These are phyloP conservation scores for Malassezia dermatis DNA, from an alignment of 1,284 basidiomycete genomes.

Conservation along the genomic window DNA sequence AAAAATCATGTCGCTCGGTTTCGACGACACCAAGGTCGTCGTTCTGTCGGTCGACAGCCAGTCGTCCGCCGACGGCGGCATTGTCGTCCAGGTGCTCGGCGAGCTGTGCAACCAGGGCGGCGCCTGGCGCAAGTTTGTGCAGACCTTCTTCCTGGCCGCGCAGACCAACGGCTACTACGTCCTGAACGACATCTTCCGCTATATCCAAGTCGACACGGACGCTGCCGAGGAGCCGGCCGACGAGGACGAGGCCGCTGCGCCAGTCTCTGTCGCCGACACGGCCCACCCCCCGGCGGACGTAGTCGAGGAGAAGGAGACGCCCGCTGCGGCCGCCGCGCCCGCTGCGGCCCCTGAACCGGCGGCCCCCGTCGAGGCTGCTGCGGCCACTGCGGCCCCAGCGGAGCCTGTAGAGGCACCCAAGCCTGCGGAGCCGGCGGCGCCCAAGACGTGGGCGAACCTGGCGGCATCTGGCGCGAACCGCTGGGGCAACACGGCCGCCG, in stretches of 20 bases:
- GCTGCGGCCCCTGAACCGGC: conserved; percentile 16
- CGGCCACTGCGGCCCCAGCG: conserved; percentile 10
- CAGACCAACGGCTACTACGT: conserved; percentile 99
- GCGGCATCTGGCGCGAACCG: conserved; percentile 37
- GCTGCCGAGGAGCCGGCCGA: conserved; percentile 13
- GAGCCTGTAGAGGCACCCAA: background rate
- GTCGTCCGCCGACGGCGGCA: conserved; percentile 83
- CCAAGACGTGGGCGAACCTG: conserved; percentile 47
- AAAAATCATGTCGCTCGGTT: conserved; percentile 83
- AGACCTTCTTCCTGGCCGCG: conserved; percentile 98
- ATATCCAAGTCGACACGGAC: conserved; percentile 65
- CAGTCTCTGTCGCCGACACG: conserved; percentile 7
- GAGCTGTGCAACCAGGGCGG: conserved; percentile 78
- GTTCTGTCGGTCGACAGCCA: conserved; percentile 55
- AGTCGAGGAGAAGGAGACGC: conserved; percentile 24
- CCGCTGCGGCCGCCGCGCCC: conserved; percentile 27
- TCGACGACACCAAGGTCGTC: conserved; percentile 93
- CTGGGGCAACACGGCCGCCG: conserved; percentile 40
- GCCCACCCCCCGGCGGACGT: conserved; percentile 26
- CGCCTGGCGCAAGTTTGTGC: conserved; percentile 94
- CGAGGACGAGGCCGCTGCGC: conserved; percentile 24
- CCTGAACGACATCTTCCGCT: conserved; percentile 99
- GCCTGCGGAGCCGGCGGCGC: conserved; percentile 13
- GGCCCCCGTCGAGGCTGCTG: conserved; percentile 41
- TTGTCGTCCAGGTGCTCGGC: conserved; percentile 97